These are phyloP conservation scores for Tetradesmus lagerheimii DNA, from an alignment of 139 green algal genomes.

Conservation along the genomic window DNA sequence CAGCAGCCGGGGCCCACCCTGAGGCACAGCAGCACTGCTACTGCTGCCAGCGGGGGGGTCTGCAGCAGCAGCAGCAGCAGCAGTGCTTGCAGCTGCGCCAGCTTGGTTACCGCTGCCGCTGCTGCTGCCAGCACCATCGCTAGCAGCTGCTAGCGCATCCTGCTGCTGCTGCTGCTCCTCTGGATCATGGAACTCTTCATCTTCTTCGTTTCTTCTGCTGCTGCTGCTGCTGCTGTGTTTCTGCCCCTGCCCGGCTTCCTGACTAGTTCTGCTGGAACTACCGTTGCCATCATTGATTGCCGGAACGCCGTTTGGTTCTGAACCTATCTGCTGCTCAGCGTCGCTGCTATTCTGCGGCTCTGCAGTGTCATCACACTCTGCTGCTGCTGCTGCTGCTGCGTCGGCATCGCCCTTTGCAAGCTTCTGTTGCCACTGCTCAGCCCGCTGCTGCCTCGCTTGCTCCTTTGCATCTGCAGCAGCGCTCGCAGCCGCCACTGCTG, in stretches of 20 bases:
- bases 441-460: not conserved
- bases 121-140: not conserved
- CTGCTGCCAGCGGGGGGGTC: not conserved
- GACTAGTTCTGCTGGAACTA: not conserved
- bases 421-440: constrained; percentile 9
- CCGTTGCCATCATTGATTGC: not conserved
- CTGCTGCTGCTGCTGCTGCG: not conserved
- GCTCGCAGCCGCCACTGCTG: not conserved
- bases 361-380: not conserved
- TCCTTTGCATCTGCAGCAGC: not conserved
- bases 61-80: constrained; percentile 8
- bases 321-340: not conserved
- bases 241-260: not conserved
- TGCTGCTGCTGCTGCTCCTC: constrained; percentile 21
- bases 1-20: constrained; percentile 44
- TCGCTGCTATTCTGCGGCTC: not conserved
- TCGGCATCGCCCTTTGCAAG: not conserved
- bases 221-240: constrained; percentile 31
- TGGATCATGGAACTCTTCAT: not conserved
- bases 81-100: not conserved
- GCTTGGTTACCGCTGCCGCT: not conserved
- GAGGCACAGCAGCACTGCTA: not conserved
- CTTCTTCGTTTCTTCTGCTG: not conserved
- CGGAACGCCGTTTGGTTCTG: too few relatives aligned
- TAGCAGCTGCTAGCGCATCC: not conserved